phyloP scores from a whole-genome alignment of 768 basidiomycete genomes.

The Hygrophoropsis aurantiaca region DNA sequence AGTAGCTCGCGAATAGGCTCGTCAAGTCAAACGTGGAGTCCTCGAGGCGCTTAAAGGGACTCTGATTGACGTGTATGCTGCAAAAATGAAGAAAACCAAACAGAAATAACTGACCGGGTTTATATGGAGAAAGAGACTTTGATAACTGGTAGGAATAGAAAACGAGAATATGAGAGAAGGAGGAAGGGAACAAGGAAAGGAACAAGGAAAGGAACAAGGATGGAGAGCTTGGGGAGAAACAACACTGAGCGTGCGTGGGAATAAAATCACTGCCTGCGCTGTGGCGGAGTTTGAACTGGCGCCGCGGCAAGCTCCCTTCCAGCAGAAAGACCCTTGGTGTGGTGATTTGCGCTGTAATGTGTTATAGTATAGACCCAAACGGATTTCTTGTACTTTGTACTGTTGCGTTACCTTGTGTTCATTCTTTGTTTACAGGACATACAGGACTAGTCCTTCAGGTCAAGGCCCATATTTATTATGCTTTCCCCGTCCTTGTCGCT shows the following conservation, averaged over 20 bases:
- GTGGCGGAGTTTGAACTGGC: constrained; percentile 49
- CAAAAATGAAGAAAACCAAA: constrained; percentile 6
- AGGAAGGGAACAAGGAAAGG: constrained; percentile 27
- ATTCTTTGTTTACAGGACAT: no score
- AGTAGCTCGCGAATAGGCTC: constrained; percentile 5
- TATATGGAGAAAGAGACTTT: constrained; percentile 9
- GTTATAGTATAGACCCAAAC: no score
- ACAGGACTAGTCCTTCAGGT: no score
- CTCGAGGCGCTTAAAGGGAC: constrained; percentile 22
- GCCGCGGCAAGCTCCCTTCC: constrained; percentile 14
- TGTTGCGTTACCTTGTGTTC: no score
- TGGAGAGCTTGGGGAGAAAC: constrained; percentile 37
- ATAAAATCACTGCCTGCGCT: constrained; percentile 20
- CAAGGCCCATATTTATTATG: no score
- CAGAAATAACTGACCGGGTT: constrained; percentile 23
- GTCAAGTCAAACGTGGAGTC: constrained; percentile 25
- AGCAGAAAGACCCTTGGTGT: no score
- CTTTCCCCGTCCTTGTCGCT: no score
- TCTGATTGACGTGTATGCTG: constrained; percentile 23
- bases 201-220: constrained; percentile 27
- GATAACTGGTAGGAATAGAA: constrained; percentile 13
- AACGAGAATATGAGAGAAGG: constrained; percentile 24
- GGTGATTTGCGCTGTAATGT: no score
- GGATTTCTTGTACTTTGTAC: no score
- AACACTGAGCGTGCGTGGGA: constrained; percentile 45